Percentiles rank a stretch among this genome's conserved stretches.
phyloP scores from a whole-genome alignment of 257 asterid species.

The Gentiana straminea region DNA sequence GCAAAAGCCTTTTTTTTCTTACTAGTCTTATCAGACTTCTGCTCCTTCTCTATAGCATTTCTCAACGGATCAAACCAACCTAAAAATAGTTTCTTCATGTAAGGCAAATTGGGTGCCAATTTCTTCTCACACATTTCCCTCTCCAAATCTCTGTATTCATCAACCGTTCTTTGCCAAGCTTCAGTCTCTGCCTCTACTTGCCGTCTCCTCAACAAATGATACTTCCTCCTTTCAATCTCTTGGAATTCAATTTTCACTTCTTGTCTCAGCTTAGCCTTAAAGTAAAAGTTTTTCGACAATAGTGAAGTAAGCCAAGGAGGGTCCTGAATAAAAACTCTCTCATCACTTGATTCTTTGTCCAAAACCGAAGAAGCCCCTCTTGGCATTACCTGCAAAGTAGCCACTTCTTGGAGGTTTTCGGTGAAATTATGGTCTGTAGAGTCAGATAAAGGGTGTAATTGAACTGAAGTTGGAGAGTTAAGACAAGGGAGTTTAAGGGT shows the following conservation, averaged over 20 bases:
- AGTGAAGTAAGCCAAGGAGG: slow-evolving; percentile 86
- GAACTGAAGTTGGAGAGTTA: slow-evolving; percentile 30
- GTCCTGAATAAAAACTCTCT: slow-evolving; percentile 58
- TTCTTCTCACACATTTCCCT: slow-evolving; percentile 93
- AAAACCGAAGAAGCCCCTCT: slow-evolving; percentile 26
- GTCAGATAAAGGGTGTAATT: slow-evolving; percentile 48
- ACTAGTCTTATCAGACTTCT: slow-evolving; percentile 41
- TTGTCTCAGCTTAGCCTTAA: slow-evolving; percentile 30
- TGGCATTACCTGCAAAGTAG: slow-evolving; percentile 19
- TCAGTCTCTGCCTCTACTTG: slow-evolving; percentile 79
- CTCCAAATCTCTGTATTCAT: slow-evolving; percentile 76
- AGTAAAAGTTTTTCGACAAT: slow-evolving; percentile 53
- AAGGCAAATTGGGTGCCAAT: slow-evolving; percentile 84
- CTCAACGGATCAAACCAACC: slow-evolving; percentile 94
- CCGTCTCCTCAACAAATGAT: slow-evolving; percentile 52
- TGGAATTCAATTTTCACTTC: slow-evolving; percentile 52
- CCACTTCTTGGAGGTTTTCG: slow-evolving; percentile 9
- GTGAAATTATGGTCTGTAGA: slow-evolving; percentile 40
- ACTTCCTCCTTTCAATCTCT: slow-evolving; percentile 73
- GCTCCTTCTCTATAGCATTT: slow-evolving; percentile 69
- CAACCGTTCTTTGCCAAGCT: slow-evolving; percentile 93
- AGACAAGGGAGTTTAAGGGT: slow-evolving; percentile 53
- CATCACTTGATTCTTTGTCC: slow-evolving; percentile 23
- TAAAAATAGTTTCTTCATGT: slow-evolving; percentile 61
- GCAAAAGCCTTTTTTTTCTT: slow-evolving; percentile 60